These are phyloP conservation scores for Coniferiporia weirii DNA, from an alignment of 1,284 basidiomycete genomes.

Conservation along the genomic window DNA sequence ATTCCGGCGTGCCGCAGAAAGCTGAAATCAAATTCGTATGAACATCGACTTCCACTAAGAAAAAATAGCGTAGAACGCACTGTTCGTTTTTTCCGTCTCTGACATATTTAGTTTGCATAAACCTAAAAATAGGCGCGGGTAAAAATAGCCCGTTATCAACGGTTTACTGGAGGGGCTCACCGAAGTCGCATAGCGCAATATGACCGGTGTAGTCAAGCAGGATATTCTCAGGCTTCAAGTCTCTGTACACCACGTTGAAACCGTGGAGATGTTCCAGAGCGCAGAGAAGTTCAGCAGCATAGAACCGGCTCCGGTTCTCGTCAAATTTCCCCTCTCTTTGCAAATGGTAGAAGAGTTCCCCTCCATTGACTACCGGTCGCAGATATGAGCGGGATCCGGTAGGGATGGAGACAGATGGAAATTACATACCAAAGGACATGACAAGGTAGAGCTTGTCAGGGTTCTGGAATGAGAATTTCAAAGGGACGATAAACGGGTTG, in stretches of 20 bases:
- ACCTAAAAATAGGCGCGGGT: slow-evolving; percentile 34
- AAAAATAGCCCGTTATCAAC: neutral
- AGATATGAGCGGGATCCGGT: slow-evolving; percentile 5
- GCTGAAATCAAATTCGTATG: slow-evolving; percentile 42
- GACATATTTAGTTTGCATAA: slow-evolving; percentile 99
- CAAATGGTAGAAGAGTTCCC: slow-evolving; percentile 96
- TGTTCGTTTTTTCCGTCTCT: slow-evolving; percentile 96
- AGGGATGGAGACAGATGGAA: neutral
- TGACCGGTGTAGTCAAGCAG: slow-evolving; percentile 96
- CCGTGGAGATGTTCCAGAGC: slow-evolving; percentile 95
- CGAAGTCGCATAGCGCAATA: slow-evolving; percentile 97
- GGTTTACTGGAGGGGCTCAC: slow-evolving; percentile 29
- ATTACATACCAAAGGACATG: slow-evolving; percentile 78
- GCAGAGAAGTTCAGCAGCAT: slow-evolving; percentile 91
- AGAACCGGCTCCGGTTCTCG: slow-evolving; percentile 90
- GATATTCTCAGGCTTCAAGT: slow-evolving; percentile 97
- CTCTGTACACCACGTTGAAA: slow-evolving; percentile 98
- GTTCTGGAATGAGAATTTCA: slow-evolving; percentile 99
- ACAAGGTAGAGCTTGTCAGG: slow-evolving; percentile 97
- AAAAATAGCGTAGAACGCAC: slow-evolving; percentile 40
- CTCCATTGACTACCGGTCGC: slow-evolving; percentile 75
- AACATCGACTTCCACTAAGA: slow-evolving; percentile 1
- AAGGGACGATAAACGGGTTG: slow-evolving; percentile 97
- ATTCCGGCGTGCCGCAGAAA: slow-evolving; percentile 99
- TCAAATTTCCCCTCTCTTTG: slow-evolving; percentile 97